Evolutionary conservation across 2,329 filamentous ascomycete genomes (phyloP), one percentile per base, ranked within the genome.

Genomic region (Teratosphaeria pseudoeucalypti): DNA sequence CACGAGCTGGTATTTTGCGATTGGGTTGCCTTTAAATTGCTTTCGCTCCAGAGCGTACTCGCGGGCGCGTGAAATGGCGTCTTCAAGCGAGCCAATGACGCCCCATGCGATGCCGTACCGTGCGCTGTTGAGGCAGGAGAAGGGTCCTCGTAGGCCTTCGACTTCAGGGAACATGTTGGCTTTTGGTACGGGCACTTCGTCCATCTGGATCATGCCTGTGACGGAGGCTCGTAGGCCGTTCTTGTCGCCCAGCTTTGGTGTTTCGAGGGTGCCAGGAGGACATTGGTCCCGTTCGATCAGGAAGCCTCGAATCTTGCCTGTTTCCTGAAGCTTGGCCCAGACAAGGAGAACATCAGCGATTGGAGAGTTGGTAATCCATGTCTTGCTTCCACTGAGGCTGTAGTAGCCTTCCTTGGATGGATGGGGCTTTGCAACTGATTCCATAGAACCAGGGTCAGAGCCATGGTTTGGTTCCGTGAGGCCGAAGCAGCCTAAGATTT

Each of bases 141-240:
- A 99, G 2, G 94, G 94, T 0, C 94, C 94, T 62, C 78, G 83
- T 34, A 99, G 80, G 5, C 94, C 94, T 72, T 96, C 89, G 5
- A 96, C 83, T 1, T 89, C 83, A 0, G 92, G 92, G 69, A 99
- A 91, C 91, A 99, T 95, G 77, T 96, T 96, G 67, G 85, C 89
- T 65, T 87, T 85, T 0, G 91, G 86, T 0, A 99, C 90, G 0
- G 94, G 92, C 65, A 89, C 92, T 63, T 88, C 85, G 64, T 96
- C 92, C 71, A 99, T 82, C 67, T 96, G 91, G 65, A 99, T 96
- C 94, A 97, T 97, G 60, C 94, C 94, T 0, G 94, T 99, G 64
- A 96, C 88, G 12, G 90, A 95, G 12, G 94, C 94, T 60, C 94
- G 83, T 34, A 99, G 83, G 1, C 92, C 94, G 63, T 89, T 96